Base-by-base conservation (phyloP, 2,329 filamentous ascomycete genomes). In the Chaetomium sp. region DNA sequence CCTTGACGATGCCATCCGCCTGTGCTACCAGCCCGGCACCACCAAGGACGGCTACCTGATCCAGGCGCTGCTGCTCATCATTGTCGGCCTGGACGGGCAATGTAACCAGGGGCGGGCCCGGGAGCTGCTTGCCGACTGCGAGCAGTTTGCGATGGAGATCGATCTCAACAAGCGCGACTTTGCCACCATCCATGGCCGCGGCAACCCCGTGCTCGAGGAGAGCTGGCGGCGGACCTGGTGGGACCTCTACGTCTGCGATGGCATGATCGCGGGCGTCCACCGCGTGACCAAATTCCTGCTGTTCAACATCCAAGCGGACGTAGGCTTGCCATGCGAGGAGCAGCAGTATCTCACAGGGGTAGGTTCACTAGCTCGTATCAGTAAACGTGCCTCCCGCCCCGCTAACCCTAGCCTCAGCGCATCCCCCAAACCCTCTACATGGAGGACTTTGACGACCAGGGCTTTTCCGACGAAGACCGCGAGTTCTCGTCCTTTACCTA, bases 151-250 rank as follows among this genome's bases (percentile, higher is more conserved):
- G 1, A 78, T 96, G 10, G 86, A 92, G 63, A 83, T 97, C 27
- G 89, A 90, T 0, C 84, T 97, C 76, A 88, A 96, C 73, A 86
- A 85, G 10, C 81, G 85, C 56, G 81, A 84, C 0, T 96, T 87
- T 74, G 88, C 92, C 0, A 77, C 82, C 0, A 76, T 82, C 5
- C 81, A 92, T 70, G 88, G 90, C 19, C 80, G 83, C 31, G 86
- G 86, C 5, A 85, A 90, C 65, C 81, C 86, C 0, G 81, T 92
- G 1, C 74, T 93, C 3, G 91, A 94, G 74, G 93, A 97, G 76
- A 91, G 89, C 74, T 90, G 92, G 85, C 85, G 92, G 21, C 84
- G 93, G 65, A 97, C 93, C 1, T 97, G 93, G 93, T 97, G 93
- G 93, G 92, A 87, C 67, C 74, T 87, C 4, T 94, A 89, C 73